Base-by-base conservation (phyloP, 1,139 yeast genomes). In the Pneumocystis murina region DNA sequence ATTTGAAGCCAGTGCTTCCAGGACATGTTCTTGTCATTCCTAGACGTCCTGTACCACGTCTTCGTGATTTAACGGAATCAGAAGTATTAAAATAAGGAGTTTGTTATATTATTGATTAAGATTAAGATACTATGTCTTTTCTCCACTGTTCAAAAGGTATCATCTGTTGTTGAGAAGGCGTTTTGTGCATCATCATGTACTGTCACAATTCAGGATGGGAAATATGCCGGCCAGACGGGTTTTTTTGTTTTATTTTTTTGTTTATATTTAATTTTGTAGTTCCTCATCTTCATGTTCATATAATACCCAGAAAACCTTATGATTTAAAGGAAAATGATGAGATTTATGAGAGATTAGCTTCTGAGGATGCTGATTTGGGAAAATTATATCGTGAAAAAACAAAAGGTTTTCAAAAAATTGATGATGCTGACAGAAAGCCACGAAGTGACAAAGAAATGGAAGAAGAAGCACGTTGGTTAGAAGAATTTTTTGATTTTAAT, bases 1-100 rank as follows among this genome's bases (percentile, higher is more conserved):
- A 91, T 72, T 74, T 91, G 64, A 87, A 87, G 73, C 97, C 97
- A 0, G 77, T 91, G 65, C 87, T 88, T 0, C 89, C 94, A 0
- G 97, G 97, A 1, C 97, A 91, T 70, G 79, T 89, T 0, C 77
- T 91, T 24, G 82, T 91, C n/a, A 91, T 89, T 1, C 97, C 97
- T 0, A 73, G 81, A 17, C 78, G 96, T 33, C 75, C 78, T 2
- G 91, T 84, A 12, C 75, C 80, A 3, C 76, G 89, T 41, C 77
- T 91, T 62, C 79, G 82, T 24, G 92, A 87, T 67, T 76, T 91
- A 65, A 80, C 83, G 1, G 74, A 77, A 0, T 89, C 82, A 63
- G 97, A 91, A 75, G 81, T 85, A 12, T 73, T 76, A 1, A 97
- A 90, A 72, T 87, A 16, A 39, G n/a, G 1, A 14, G 3, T n/a